A percentile compares a stretch with the other conserved stretches of the same genome.
Conservation (phyloP, 768 basidiomycete genomes). For the Amanita rimosa region DNA sequence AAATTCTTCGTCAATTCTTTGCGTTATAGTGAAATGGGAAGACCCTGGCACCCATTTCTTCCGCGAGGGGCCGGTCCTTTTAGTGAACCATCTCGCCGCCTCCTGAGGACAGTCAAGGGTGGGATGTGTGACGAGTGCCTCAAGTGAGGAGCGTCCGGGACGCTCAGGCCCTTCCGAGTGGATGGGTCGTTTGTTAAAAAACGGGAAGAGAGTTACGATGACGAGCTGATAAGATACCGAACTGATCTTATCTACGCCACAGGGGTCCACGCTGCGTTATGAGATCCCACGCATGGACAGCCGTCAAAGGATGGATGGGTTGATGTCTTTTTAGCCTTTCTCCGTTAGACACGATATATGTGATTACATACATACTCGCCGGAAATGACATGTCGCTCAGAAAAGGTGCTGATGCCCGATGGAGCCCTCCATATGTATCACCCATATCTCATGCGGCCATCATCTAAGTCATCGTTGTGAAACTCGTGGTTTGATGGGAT, state of each 20-base stretch:
- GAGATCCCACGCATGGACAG: slow-evolving; percentile 4
- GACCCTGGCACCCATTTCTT: slow-evolving; percentile 41
- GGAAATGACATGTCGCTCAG: background rate
- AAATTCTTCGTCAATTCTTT: background rate
- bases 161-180: too few species aligned
- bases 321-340: background rate
- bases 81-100: slow-evolving; percentile 55
- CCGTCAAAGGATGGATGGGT: background rate
- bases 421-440: too few species aligned
- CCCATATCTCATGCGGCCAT: too few species aligned
- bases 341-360: background rate
- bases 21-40: background rate
- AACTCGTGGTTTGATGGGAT: too few species aligned
- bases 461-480: too few species aligned
- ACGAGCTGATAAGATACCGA: background rate
- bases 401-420: too few species aligned
- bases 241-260: background rate
- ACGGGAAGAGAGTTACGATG: too few species aligned
- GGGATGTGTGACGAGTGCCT: too few species aligned
- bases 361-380: background rate
- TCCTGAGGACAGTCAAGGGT: slow-evolving; percentile 74
- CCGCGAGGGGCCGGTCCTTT: slow-evolving; percentile 62
- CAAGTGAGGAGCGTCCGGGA: too few species aligned
- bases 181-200: too few species aligned
- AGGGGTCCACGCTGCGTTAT: background rate